Conservation (phyloP, 192 early-diverging fungal species). For the Gamsiella multidivaricata region DNA sequence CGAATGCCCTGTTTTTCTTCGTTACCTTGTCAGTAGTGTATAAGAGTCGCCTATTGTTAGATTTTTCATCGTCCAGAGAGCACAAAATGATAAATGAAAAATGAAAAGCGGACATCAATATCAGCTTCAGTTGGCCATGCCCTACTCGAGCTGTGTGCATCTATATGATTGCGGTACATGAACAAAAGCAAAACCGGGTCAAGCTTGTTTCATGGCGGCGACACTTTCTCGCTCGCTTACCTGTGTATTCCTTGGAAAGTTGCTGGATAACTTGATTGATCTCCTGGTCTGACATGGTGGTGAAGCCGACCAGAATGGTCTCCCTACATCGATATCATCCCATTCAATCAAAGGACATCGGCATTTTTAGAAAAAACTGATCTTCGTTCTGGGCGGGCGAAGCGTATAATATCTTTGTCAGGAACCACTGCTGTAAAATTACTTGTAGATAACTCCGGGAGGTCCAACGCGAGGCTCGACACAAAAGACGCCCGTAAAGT, state of each 20-base stretch:
- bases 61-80: not conserved
- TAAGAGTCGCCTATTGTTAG: slow-evolving; percentile 51
- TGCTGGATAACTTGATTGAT: slow-evolving; percentile 47
- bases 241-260: slow-evolving; percentile 52
- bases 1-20: not conserved
- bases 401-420: too few species aligned
- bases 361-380: too few species aligned
- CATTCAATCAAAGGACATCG: too few species aligned
- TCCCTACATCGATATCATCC: slow-evolving; percentile 16
- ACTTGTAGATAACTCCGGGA: slow-evolving; percentile 57
- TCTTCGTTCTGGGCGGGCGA: too few species aligned
- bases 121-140: not conserved
- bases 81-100: too few species aligned
- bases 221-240: not conserved
- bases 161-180: not conserved
- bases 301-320: slow-evolving; percentile 46
- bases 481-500: slow-evolving; percentile 56
- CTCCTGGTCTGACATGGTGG: slow-evolving; percentile 40
- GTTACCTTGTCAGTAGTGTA: slow-evolving; percentile 39
- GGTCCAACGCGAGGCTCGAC: slow-evolving; percentile 52
- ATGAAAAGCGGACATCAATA: not conserved
- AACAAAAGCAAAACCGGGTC: too few species aligned
- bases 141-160: not conserved
- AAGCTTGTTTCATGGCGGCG: not conserved
- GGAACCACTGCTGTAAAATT: not conserved